Evolutionary conservation across 768 basidiomycete species (phyloP), one percentile per base, ranked within the genome.

Genomic region (Boletus reticulatus): DNA sequence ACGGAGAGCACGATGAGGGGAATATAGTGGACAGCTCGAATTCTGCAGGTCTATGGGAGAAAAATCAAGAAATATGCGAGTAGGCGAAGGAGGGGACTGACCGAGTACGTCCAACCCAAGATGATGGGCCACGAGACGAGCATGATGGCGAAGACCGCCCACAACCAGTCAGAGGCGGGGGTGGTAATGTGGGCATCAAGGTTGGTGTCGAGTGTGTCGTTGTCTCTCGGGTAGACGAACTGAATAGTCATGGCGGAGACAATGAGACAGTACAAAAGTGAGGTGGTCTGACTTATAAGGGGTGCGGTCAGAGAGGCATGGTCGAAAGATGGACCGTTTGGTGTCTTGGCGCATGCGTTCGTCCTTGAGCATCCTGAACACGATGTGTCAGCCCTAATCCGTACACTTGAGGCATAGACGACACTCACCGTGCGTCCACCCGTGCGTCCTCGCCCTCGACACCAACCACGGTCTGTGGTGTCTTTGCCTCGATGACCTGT

Each of bases 361-460:
- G 69, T 97, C 94, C 71, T 89, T 93, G 60, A 97, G 74, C 87
- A 96, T 89, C 45, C 94, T 95, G 32, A 0, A 29, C 11, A 1
- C 17, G 1, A 4, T 11, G 36, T 10, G 31, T 57, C 36, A 57
- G 24, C 6, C 4, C 6, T 16, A 14, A 37, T n/a, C 17, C 38
- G 6, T 7, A 45, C 27, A 7, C 8, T 4, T n/a, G 4, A 12
- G 4, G 0, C n/a, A 3, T 11, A 3, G n/a, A 36, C 19, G 12
- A 66, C 6, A 51, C 87, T 51, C 49, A 94, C 96, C 94, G 80
- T 37, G 88, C 76, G 73, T 99, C 92, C 39, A 94, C 77, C 38
- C 96, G 78, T 2, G 88, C 85, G 72, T 99, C 96, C 56, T 96
- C 95, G 16, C 92, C 92, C 72, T 98, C 92, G 2, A 98, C 85